Evolutionary conservation across 2,329 filamentous ascomycete species (phyloP), one percentile per base, ranked within the genome.

Genomic region (Lachnellula subtilissima): DNA sequence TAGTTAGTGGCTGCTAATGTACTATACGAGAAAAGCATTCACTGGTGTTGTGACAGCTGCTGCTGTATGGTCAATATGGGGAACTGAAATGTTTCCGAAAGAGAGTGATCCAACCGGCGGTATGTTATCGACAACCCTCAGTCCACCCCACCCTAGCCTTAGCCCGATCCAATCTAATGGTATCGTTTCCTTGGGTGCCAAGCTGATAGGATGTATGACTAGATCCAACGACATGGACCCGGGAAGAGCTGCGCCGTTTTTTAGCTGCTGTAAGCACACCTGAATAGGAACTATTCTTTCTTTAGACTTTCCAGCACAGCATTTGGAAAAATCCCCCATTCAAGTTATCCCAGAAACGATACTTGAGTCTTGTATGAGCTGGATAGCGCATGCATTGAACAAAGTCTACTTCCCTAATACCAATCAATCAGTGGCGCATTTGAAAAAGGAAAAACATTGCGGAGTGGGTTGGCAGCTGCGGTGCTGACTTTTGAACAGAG

Each of bases 31-130:
- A 65, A 54, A 74, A 86, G 89, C 86, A 17, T 97, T 97, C 69
- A 85, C 88, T 4, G 89, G 88, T 9, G 80, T 95, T 52, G 82
- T 97, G 14, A 88, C 89, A 6, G 90, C 88, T 2, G 91, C 88
- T 2, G 88, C 91, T 15, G 84, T 83, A 43, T 96, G 88, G 87
- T 82, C 83, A 17, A 93, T 97, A 65, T 95, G 88, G 86, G 91
- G 91, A 55, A 64, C 65, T 52, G 90, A 93, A 61, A 81, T 97
- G 67, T 96, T 97, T 67, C 92, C 92, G 0, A 72, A 81, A 3
- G 77, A 85, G 62, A 58, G 77, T 48, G 91, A 96, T 69, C 91
- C 92, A n/a, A 89, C 77, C 28, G 91, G 91, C 58, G 81, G 90
- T 76, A 83, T 76, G 42, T 54, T 22, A 50, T 2, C 28, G 14